These are phyloP conservation scores for Fusarium humuli DNA, from an alignment of 2,329 filamentous ascomycete genomes.

Conservation along the genomic window DNA sequence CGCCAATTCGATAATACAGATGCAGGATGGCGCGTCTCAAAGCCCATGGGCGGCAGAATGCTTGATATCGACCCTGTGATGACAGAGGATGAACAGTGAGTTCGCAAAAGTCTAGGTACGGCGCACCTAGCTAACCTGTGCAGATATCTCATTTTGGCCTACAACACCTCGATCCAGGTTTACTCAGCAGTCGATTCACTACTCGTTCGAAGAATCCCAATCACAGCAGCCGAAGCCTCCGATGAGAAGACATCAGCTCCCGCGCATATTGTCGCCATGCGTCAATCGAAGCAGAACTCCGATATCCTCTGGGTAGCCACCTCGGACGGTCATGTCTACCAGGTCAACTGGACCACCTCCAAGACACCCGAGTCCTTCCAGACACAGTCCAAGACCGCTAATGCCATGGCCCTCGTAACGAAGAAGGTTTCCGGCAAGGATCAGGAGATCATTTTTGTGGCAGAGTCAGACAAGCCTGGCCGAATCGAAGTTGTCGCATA, in stretches of 20 bases:
- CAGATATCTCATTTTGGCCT: constrained; percentile 80
- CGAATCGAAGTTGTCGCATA: constrained; percentile 60
- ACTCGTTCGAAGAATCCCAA: constrained; percentile 76
- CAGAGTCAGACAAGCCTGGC: constrained; percentile 55
- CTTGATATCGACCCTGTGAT: constrained; percentile 73
- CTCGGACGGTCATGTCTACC: constrained; percentile 67
- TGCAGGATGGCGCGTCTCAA: constrained; percentile 69
- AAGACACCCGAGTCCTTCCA: constrained; percentile 58
- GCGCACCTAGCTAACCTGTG: constrained; percentile 26
- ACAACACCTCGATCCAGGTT: constrained; percentile 79
- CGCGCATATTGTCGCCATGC: constrained; percentile 57
- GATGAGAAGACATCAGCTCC: constrained; percentile 42
- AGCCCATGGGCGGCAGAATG: constrained; percentile 74
- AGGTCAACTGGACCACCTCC: constrained; percentile 67
- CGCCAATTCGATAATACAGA: constrained; percentile 48
- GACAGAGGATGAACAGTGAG: constrained; percentile 70
- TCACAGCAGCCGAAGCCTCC: constrained; percentile 52
- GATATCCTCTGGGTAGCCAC: constrained; percentile 70
- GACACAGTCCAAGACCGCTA: constrained; percentile 57
- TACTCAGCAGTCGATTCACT: constrained; percentile 86
- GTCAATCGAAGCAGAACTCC: constrained; percentile 53
- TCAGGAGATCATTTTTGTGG: constrained; percentile 61
- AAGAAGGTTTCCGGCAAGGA: constrained; percentile 51
- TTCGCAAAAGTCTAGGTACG: constrained; percentile 1
- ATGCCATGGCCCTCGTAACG: constrained; percentile 59